Conservation (phyloP, 495 filamentous ascomycete species). For the Penicillium soppii region DNA sequence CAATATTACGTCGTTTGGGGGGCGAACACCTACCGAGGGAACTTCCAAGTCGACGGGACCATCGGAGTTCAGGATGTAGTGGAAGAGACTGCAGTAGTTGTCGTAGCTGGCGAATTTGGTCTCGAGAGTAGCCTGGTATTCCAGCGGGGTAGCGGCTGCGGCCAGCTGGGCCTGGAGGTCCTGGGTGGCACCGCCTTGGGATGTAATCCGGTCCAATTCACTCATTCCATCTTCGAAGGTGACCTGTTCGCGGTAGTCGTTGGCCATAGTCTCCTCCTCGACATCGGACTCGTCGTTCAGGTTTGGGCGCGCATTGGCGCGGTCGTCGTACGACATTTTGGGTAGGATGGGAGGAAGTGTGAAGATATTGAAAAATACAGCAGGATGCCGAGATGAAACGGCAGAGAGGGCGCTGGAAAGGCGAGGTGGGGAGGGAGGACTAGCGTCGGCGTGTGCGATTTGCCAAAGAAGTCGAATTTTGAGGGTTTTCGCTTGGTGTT, state of each 20-base stretch:
- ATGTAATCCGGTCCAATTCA: slow-evolving; percentile 67
- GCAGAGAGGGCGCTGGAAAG: slow-evolving; percentile 19
- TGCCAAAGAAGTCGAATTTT: slow-evolving; percentile 48
- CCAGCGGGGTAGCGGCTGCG: slow-evolving; percentile 88
- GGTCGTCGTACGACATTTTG: slow-evolving; percentile 53
- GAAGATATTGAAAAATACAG: slow-evolving; percentile 5
- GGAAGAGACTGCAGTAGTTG: slow-evolving; percentile 97
- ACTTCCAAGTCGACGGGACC: slow-evolving; percentile 95
- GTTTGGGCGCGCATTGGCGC: slow-evolving; percentile 49
- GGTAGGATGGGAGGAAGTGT: slow-evolving; percentile 15
- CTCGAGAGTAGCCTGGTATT: slow-evolving; percentile 91
- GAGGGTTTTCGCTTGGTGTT: slow-evolving; percentile 53
- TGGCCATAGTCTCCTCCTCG: slow-evolving; percentile 90
- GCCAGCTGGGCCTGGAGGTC: slow-evolving; percentile 90
- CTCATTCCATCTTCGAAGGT: slow-evolving; percentile 83
- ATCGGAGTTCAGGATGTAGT: slow-evolving; percentile 98
- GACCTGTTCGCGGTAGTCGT: slow-evolving; percentile 93
- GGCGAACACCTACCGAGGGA: slow-evolving; percentile 70
- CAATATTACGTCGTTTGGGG: background rate
- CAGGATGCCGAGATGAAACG: slow-evolving; percentile 25
- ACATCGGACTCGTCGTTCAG: slow-evolving; percentile 83
- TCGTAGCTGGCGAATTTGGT: slow-evolving; percentile 98
- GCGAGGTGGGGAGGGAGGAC: slow-evolving; percentile 26
- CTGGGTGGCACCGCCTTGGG: slow-evolving; percentile 53
- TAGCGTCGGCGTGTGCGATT: slow-evolving; percentile 49